These are phyloP conservation scores for Macrophomina phaseolina DNA, from an alignment of 2,329 filamentous ascomycete species.

Conservation along the genomic window DNA sequence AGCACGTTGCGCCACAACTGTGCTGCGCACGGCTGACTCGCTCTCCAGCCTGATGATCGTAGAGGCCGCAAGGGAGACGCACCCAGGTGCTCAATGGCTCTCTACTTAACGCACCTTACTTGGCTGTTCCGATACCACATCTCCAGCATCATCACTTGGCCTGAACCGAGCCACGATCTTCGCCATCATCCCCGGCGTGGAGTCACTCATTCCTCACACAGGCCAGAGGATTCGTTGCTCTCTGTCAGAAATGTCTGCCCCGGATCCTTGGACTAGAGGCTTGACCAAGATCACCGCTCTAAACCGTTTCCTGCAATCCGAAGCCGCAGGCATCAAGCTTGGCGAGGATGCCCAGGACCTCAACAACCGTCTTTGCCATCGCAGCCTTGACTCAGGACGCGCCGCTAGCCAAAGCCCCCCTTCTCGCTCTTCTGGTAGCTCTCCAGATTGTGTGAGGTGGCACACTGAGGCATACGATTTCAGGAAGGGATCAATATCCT, in stretches of 20 bases:
- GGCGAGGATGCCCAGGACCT: slow-evolving; percentile 11
- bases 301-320: not conserved
- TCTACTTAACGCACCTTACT: not conserved
- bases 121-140: not conserved
- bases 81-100: too few relatives aligned
- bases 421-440: not conserved
- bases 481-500: not conserved
- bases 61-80: not conserved
- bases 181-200: not conserved
- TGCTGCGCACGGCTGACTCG: not conserved
- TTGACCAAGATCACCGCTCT: not conserved
- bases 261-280: not conserved
- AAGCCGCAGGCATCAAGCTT: slow-evolving; percentile 5
- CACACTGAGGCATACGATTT: too few relatives aligned
- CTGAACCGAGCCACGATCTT: not conserved
- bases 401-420: too few relatives aligned
- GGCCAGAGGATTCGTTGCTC: not conserved
- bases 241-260: not conserved
- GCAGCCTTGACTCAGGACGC: not conserved
- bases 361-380: not conserved
- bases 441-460: not conserved
- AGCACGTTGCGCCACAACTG: not conserved
- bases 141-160: not conserved
- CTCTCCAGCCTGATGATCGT: not conserved
- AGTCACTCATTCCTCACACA: too few relatives aligned